A percentile compares a stretch with the other conserved stretches of the same genome.
phyloP scores from a whole-genome alignment of 73 alveolate species.

The Paramecium sonneborni region DNA sequence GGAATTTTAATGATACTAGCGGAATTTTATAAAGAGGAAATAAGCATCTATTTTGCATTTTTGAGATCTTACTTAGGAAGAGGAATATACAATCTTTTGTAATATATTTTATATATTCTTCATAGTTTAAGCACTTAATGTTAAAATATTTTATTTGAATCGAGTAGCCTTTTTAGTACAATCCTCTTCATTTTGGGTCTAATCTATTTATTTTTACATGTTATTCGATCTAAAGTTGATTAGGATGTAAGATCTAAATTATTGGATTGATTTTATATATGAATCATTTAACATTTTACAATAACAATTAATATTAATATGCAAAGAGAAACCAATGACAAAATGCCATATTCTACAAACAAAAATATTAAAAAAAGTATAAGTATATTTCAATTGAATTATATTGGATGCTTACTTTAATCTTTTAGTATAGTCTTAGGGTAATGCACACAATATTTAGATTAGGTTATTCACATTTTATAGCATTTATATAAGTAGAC shows the following conservation, averaged over 20 bases:
- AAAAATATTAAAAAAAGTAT: background rate
- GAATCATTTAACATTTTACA: background rate
- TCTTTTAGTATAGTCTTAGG: background rate
- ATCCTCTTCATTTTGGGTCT: background rate
- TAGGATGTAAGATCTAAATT: conserved; percentile 11
- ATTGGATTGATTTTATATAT: conserved; percentile 13
- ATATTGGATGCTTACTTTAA: background rate
- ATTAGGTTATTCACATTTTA: background rate
- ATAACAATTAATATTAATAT: background rate
- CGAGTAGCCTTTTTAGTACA: background rate
- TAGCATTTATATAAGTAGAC: background rate
- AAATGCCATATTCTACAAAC: background rate
- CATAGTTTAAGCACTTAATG: conserved; percentile 22
- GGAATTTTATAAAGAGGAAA: conserved; percentile 1
- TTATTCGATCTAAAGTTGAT: background rate
- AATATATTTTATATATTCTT: background rate
- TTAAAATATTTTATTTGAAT: background rate
- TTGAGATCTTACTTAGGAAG: conserved; percentile 52
- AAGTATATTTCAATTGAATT: background rate
- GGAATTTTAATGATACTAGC: background rate
- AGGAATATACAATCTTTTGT: conserved; percentile 43
- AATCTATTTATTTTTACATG: conserved; percentile 9
- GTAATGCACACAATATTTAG: too few species aligned
- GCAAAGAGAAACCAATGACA: background rate
- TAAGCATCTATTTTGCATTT: conserved; percentile 23